Conservation (phyloP, 192 early-diverging fungal species). For the Gaertneriomyces sp. region DNA sequence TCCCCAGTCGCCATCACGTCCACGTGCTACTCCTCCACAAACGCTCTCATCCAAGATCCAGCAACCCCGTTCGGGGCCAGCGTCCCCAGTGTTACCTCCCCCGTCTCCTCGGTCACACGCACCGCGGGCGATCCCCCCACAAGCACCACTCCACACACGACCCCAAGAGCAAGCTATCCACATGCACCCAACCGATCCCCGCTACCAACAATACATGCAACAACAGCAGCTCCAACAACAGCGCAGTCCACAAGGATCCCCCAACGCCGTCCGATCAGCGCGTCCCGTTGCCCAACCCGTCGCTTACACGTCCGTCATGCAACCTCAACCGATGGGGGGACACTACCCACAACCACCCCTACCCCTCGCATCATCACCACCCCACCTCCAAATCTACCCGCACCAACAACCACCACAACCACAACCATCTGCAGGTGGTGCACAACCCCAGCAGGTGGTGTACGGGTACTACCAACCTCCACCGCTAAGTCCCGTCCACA, state of each 20-base stretch:
- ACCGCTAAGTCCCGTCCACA: no score
- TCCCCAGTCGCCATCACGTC: slow-evolving; percentile 2
- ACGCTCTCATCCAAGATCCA: background rate
- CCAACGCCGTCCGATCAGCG: background rate
- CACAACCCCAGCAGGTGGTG: slow-evolving; percentile 2
- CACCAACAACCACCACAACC: slow-evolving; percentile 6
- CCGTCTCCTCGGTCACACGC: no score
- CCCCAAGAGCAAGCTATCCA: no score
- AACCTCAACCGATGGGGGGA: no score
- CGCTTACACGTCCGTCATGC: no score
- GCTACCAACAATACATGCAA: no score
- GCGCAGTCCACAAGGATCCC: background rate
- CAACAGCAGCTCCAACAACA: no score
- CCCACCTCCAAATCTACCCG: background rate
- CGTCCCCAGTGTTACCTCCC: no score
- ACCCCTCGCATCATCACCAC: background rate
- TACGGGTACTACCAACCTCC: slow-evolving; percentile 4
- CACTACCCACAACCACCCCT: background rate
- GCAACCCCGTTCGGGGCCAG: no score
- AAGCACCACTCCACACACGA: no score
- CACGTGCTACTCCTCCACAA: background rate
- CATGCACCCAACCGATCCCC: no score
- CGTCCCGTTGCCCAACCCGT: background rate
- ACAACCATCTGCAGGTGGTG: background rate
- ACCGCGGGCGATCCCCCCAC: no score